Base-by-base conservation (phyloP, 2,329 filamentous ascomycete species). In the Plectosphaerella cucumerina region DNA sequence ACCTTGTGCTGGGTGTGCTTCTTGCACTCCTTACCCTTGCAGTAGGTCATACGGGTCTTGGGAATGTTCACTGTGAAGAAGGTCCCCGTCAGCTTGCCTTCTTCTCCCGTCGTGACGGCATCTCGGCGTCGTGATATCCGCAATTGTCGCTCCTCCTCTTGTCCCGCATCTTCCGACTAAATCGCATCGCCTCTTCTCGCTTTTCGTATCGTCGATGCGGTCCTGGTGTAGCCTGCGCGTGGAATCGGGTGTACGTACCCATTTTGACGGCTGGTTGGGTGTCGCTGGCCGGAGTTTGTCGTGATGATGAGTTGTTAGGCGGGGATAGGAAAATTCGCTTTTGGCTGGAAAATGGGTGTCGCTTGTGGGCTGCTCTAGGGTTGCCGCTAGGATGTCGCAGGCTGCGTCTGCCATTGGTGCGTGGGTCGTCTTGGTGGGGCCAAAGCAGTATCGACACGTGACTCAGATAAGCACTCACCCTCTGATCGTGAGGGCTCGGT, bases 31-130 rank as follows among this genome's bases (percentile, higher is more conserved):
- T 88, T 92, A 82, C 89, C 89, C 84, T 95, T 95, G 90, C 90
- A 96, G 82, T 91, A 96, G 76, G 92, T 96, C 81, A 90, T 89
- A 74, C 91, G 86, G 75, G 91, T 96, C 84, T 96, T 96, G 72
- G 92, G 91, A 81, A 96, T 89, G 89, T 96, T 96, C 83, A 96
- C 91, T 92, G 93, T 64, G 52, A 52, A 52, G 52, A 59, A 57
- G 51, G 15, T n/a, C 49, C 49, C 50, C 60, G 66, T 70, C 63
- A 68, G 63, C 62, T 39, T 49, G 41, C 39, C 22, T 52, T 23
- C 33, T 35, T 23, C 45, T 21, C 21, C 26, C 48, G 37, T 44
- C 37, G 33, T 34, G 31, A 5, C 34, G 39, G 21, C 31, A 42
- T 3, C 26, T 44, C 34, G 17, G 5, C 22, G 18, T 41, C 8